These are phyloP conservation scores for Viola pubescens DNA, from an alignment of 441 rosid species.

Conservation along the genomic window DNA sequence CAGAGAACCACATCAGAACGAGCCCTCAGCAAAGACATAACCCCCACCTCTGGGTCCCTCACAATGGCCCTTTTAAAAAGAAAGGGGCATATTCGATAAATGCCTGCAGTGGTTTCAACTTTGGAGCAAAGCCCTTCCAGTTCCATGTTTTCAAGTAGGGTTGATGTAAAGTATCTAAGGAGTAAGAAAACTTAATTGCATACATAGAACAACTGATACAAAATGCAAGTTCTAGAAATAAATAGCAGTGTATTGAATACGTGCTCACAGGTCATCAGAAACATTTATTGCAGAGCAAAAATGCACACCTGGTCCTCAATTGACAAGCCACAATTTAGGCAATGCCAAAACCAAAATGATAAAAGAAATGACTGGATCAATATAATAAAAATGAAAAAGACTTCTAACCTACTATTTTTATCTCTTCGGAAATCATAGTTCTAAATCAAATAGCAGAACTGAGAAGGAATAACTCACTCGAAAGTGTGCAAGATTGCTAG, in stretches of 20 bases:
- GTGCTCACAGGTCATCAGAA: not conserved
- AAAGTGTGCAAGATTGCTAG: constrained; percentile 6
- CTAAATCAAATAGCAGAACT: constrained; percentile 12
- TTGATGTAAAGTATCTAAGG: no score
- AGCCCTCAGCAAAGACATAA: no score
- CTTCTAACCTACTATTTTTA: constrained; percentile 8
- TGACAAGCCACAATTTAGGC: constrained; percentile 4
- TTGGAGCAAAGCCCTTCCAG: no score
- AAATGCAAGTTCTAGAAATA: no score
- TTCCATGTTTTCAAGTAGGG: no score
- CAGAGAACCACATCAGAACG: no score
- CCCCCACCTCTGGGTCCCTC: no score
- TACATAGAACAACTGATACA: no score
- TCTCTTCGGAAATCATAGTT: constrained; percentile 6
- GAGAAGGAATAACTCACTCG: constrained; percentile 14
- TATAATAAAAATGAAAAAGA: not conserved
- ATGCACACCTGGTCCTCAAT: constrained; percentile 1
- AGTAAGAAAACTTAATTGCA: no score
- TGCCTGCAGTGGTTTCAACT: no score
- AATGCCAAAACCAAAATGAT: not conserved
- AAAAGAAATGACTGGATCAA: not conserved
- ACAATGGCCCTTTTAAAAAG: no score
- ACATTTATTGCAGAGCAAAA: not conserved
- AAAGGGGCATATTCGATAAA: no score
- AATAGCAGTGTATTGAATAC: not conserved